Evolutionary conservation across 805 yeast species (phyloP).

Genomic region (Scheffersomyces coipomensis): DNA sequence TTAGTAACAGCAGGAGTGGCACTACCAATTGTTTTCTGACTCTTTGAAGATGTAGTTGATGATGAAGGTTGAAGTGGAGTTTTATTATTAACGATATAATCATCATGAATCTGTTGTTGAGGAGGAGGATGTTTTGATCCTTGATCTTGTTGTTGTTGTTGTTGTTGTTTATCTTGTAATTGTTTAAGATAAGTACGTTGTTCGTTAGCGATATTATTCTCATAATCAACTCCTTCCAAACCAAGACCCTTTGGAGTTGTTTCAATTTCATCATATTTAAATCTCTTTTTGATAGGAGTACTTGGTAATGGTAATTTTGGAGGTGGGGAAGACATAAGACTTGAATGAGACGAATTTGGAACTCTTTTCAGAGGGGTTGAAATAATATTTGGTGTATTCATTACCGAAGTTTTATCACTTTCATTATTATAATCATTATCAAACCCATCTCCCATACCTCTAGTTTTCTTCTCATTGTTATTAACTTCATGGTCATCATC

Average conservation of each 20-base stretch:
- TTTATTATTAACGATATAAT: too few species aligned
- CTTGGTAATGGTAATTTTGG: constrained; percentile 32
- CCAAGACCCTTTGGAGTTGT: constrained; percentile 37
- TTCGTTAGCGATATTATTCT: neutral
- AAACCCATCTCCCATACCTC: neutral
- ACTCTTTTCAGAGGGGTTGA: neutral
- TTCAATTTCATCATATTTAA: constrained; percentile 10
- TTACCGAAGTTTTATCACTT: neutral
- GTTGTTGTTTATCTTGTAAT: neutral
- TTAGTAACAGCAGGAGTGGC: constrained; percentile 36
- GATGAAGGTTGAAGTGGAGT: too few species aligned
- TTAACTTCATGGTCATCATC: neutral
- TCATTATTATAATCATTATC: neutral
- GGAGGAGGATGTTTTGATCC: neutral
- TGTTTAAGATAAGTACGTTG: constrained; percentile 2
- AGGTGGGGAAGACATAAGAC: constrained; percentile 32
- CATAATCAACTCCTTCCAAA: constrained; percentile 33
- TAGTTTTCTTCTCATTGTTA: neutral
- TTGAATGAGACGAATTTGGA: neutral
- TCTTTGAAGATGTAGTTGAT: constrained; percentile 3
- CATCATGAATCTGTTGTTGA: too few species aligned
- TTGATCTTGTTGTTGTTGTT: neutral
- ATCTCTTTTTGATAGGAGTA: constrained; percentile 11
- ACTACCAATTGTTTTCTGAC: constrained; percentile 5
- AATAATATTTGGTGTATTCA: neutral